Percentiles rank a stretch among this genome's conserved stretches.
Evolutionary conservation across 2,329 filamentous ascomycete species (phyloP).

Genomic region (Calonectria leucothoes): DNA sequence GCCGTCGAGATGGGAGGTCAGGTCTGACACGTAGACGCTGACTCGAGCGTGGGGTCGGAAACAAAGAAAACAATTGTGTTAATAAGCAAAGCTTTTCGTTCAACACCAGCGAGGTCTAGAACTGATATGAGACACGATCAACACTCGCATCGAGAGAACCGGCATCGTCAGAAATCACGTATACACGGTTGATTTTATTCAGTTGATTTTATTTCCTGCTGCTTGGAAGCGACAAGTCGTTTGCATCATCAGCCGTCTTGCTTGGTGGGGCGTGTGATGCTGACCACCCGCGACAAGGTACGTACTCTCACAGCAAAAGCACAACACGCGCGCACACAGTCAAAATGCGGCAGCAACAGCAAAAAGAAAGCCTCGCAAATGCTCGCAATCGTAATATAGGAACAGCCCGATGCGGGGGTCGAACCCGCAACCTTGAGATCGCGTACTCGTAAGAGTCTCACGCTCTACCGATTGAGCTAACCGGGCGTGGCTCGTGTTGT

Average conservation of each 20-base stretch:
- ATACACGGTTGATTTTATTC: too few relatives aligned
- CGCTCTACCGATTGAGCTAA: slow-evolving; percentile 65
- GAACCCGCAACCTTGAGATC: slow-evolving; percentile 69
- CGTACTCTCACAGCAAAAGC: neutral
- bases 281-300: neutral
- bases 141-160: too few relatives aligned
- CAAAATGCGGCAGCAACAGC: neutral
- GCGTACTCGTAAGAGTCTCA: slow-evolving; percentile 69
- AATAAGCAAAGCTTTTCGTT: too few relatives aligned
- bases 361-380: slow-evolving; percentile 33
- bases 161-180: too few relatives aligned
- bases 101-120: too few relatives aligned
- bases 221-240: neutral
- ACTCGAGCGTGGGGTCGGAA: too few relatives aligned
- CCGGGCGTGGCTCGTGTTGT: slow-evolving; percentile 33
- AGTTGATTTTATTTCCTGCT: too few relatives aligned
- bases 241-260: neutral
- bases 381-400: slow-evolving; percentile 31
- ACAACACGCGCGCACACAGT: neutral
- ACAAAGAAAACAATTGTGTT: too few relatives aligned
- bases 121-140: too few relatives aligned
- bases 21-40: too few relatives aligned
- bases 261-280: neutral
- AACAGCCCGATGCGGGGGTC: slow-evolving; percentile 55
- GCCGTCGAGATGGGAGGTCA: too few relatives aligned